Evolutionary conservation across 306 rosid genomes (phyloP), one percentile per base, ranked within the genome.

Genomic region (Geum urbanum): DNA sequence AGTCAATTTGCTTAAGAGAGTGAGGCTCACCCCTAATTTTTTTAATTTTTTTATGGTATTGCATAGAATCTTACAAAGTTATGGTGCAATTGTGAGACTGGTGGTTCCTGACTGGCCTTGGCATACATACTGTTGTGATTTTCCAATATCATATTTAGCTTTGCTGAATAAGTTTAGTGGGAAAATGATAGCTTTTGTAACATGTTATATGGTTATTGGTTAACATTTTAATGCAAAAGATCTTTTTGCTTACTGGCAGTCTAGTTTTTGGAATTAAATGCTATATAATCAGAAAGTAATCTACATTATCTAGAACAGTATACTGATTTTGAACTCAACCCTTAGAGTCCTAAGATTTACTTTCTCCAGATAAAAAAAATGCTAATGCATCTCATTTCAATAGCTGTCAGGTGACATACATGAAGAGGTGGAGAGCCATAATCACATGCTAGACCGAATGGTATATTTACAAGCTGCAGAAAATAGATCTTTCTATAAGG

Each of bases 341-440:
- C 53, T 47, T 24, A 58, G 46, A 14, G 22, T 39, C 72, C 39
- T 69, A 49, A 27, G 73, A 61, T 35, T 41, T 66, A 54, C 37
- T n/a, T 48, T 22, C 18, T 6, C 40, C 76, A 14, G 9, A 18
- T 53, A 37, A 27, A 32, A 24, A 32, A 32, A 60, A 52, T 69
- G 9, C 59, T 76, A 16, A 79, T 81, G 59, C 65, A 13, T 77
- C 20, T 74, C 64, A 66, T 78, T 79, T 66, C 71, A 81, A 84
- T 91, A 92, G 98, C 75, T 92, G 86, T 88, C 98, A 37, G 96
- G 98, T 37, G 98, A 92, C 78, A 88, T 92, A 80, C 67, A 92
- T 63, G 98, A 92, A 81, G 98, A 92, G 80, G 96, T 90, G 82
- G 98, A 90, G 56, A 75, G 53, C 72, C 98, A 92, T 78, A 92